A percentile compares a stretch with the other conserved stretches of the same genome.
Conservation (phyloP, 2,329 filamentous ascomycete species). For the Pseudogymnoascus sp. region DNA sequence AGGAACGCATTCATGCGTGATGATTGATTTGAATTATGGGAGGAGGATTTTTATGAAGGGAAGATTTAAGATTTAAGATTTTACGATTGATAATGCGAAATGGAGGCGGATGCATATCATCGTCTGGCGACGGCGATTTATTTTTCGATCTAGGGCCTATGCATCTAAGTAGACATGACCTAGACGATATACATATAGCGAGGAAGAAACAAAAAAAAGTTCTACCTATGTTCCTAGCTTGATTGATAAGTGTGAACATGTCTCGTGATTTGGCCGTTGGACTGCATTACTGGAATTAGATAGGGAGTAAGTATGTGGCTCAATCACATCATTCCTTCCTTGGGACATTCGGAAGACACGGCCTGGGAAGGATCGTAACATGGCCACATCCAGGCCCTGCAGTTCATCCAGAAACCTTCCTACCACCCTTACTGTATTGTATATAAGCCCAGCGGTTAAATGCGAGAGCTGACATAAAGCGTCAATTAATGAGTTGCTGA, state of each 20-base stretch:
- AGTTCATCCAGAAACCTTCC: background rate
- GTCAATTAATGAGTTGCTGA: background rate
- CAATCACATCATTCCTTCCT: background rate
- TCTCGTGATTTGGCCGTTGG: background rate
- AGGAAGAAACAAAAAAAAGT: background rate
- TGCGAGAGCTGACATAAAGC: background rate
- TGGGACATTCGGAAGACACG: background rate
- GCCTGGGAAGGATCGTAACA: background rate
- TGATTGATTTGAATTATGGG: conserved; percentile 6
- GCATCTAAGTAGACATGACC: conserved; percentile 4
- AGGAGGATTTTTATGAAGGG: background rate
- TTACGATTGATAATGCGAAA: conserved; percentile 3
- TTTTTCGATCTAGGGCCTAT: background rate
- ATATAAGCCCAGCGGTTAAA: background rate
- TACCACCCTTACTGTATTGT: background rate
- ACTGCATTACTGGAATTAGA: background rate
- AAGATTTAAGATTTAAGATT: conserved; percentile 9
- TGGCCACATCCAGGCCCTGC: background rate
- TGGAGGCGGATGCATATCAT: conserved; percentile 1
- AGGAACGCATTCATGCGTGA: conserved; percentile 3
- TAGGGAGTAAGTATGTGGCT: background rate
- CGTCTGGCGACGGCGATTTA: background rate
- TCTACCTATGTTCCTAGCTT: background rate
- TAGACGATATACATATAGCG: conserved; percentile 3
- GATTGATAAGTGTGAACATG: background rate